Evolutionary conservation across 2,329 filamentous ascomycete genomes (phyloP).

Genomic region (Neofusicoccum kwambonambiense): DNA sequence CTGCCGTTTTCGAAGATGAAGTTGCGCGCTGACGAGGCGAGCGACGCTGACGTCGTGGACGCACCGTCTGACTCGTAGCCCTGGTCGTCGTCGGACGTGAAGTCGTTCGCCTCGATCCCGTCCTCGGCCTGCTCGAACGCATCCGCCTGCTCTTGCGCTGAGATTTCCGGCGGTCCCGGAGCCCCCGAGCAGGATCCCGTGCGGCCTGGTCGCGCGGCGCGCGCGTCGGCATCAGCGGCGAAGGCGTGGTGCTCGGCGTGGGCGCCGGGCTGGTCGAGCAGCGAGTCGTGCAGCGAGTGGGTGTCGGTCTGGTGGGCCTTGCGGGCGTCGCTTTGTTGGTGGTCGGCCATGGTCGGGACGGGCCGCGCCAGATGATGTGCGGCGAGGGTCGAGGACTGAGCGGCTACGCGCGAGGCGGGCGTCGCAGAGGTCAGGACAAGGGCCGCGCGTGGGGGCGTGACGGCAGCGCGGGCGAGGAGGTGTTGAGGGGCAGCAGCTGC

Average conservation of each 20-base stretch:
- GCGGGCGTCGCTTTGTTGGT: not conserved
- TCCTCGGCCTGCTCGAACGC: slow-evolving; percentile 21
- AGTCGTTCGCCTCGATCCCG: slow-evolving; percentile 21
- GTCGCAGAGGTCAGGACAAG: too few relatives aligned
- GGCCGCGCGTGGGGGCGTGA: not conserved
- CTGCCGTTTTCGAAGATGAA: slow-evolving; percentile 59
- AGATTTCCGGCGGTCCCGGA: not conserved
- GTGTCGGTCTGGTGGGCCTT: not conserved
- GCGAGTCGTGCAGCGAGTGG: slow-evolving; percentile 12
- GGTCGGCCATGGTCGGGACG: slow-evolving; percentile 3
- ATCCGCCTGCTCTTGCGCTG: slow-evolving; percentile 17
- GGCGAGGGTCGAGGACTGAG: not conserved
- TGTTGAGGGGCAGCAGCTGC: not conserved
- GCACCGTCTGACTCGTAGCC: slow-evolving; percentile 23
- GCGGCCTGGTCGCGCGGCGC: too few relatives aligned
- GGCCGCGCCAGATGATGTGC: slow-evolving; percentile 1
- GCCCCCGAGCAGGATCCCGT: not conserved
- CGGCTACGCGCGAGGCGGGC: not conserved
- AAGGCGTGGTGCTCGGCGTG: not conserved
- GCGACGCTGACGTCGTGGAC: slow-evolving; percentile 33
- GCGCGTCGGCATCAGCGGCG: not conserved
- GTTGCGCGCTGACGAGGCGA: slow-evolving; percentile 45
- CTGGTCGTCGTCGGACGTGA: slow-evolving; percentile 22
- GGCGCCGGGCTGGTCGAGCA: slow-evolving; percentile 4
- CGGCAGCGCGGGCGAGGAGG: not conserved